Conservation (phyloP, 768 basidiomycete genomes). For the Sutorius australiensis region DNA sequence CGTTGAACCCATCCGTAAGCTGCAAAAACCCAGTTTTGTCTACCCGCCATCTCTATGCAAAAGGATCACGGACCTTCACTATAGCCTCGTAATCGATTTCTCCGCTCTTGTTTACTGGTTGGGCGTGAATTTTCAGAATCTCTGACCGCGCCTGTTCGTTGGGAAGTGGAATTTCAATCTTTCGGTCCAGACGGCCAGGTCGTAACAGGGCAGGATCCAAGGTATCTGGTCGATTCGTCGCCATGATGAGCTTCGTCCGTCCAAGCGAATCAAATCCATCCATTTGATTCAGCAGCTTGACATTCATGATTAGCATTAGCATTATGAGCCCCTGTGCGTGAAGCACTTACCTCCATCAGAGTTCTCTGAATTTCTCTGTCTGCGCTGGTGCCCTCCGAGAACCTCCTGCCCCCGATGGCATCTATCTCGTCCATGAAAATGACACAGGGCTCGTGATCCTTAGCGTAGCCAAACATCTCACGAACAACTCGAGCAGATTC, state of each 20-base stretch:
- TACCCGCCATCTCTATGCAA: background rate
- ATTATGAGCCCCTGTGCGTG: background rate
- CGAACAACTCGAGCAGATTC: constrained; percentile 94
- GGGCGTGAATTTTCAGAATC: constrained; percentile 96
- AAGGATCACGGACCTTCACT: constrained; percentile 64
- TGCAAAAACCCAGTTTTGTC: constrained; percentile 25
- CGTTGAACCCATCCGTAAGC: constrained; percentile 92
- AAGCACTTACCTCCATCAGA: constrained; percentile 77
- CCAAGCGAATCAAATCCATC: constrained; percentile 99
- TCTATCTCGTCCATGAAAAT: constrained; percentile 99
- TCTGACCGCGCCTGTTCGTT: constrained; percentile 96
- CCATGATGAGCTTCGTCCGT: constrained; percentile 96
- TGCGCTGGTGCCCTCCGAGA: constrained; percentile 94
- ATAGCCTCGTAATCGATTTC: constrained; percentile 98
- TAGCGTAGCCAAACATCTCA: constrained; percentile 99
- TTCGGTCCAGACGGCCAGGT: constrained; percentile 93
- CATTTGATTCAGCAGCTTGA: constrained; percentile 94
- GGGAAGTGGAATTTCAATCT: constrained; percentile 96
- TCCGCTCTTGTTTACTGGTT: constrained; percentile 89
- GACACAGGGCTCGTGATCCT: constrained; percentile 96
- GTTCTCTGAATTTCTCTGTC: constrained; percentile 99
- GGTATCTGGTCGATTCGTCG: constrained; percentile 98
- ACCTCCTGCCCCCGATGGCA: constrained; percentile 89
- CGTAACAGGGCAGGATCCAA: constrained; percentile 95
- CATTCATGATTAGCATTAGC: background rate